Base-by-base conservation (phyloP, 768 basidiomycete species). In the Rhizopogon vulgaris region DNA sequence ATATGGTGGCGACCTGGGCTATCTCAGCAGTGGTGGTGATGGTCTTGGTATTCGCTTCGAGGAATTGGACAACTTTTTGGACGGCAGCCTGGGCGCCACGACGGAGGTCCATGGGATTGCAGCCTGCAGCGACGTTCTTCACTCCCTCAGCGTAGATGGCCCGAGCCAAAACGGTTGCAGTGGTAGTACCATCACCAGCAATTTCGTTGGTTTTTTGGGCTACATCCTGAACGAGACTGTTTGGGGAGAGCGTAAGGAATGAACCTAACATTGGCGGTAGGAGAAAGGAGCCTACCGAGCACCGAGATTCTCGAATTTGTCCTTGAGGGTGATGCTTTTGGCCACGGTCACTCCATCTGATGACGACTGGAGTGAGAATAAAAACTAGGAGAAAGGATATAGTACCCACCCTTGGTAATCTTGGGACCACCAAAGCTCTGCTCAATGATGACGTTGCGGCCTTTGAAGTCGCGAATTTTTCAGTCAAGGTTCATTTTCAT, bases 101-200 rank as follows among this genome's bases (percentile, higher is more conserved):
- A 56, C 95, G 92, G 54, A 98, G 90, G 74, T 99, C 95, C 94
- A 97, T 99, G 11, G 95, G 95, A 76, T 95, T 96, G 79, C 95
- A 99, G 3, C 95, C 95, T 9, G 95, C 95, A 18, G 95, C 95
- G 53, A 98, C 95, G 63, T 98, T 98, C 78, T 97, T 97, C 63
- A 97, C 94, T 69, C 95, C 95, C 71, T 99, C 95, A 0, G 93
- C 82, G 75, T 96, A 99, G 72, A 99, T 97, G 52, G 95, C 94
- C 51, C 93, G 90, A 9, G 95, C 91, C 52, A 97, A 84, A 49
- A 97, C 95, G 34, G 95, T 97, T 4, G 95, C 94, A 14, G 95
- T 99, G 8, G 95, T 99, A 2, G 95, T 98, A 53, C 95, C 95
- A 68, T 99, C 95, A 68, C 95, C 95, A 36, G 95, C 95, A 60